Evolutionary conservation across 192 early-diverging fungal species (phyloP).

Genomic region (Coemansia sp.): DNA sequence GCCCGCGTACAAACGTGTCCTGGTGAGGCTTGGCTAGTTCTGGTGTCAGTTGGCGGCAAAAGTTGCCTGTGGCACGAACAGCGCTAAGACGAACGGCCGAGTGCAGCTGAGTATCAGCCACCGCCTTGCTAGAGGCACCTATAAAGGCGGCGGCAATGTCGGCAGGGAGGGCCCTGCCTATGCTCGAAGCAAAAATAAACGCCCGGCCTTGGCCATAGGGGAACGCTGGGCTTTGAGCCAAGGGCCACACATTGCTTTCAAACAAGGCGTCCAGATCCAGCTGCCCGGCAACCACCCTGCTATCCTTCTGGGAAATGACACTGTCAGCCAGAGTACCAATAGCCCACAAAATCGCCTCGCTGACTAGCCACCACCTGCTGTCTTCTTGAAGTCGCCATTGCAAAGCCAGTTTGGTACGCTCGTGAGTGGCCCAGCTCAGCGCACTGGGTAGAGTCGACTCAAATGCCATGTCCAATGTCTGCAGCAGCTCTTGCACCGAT

Average conservation of each 20-base stretch:
- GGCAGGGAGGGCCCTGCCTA: conserved; percentile 66
- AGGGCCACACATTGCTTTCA: conserved; percentile 72
- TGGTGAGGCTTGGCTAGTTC: conserved; percentile 34
- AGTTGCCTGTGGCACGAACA: conserved; percentile 43
- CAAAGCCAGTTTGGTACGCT: conserved; percentile 49
- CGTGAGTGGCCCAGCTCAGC: conserved; percentile 52
- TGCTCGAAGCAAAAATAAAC: conserved; percentile 80
- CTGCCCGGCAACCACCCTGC: conserved; percentile 18
- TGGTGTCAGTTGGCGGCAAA: conserved; percentile 32
- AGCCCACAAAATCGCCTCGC: conserved; percentile 77
- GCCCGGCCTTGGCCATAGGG: conserved; percentile 90
- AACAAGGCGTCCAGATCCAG: conserved; percentile 77
- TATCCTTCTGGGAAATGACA: conserved; percentile 54
- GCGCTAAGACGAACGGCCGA: conserved; percentile 47
- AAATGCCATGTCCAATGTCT: conserved; percentile 52
- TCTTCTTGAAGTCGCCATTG: conserved; percentile 52
- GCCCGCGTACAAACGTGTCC: conserved; percentile 31
- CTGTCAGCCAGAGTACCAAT: conserved; percentile 64
- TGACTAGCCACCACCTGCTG: conserved; percentile 76
- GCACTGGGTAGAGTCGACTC: conserved; percentile 52
- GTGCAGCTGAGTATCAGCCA: conserved; percentile 45
- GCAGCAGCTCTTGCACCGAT: conserved; percentile 72
- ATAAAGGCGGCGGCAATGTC: conserved; percentile 69
- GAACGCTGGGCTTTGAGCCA: conserved; percentile 48
- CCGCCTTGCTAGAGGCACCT: conserved; percentile 67